A percentile compares a stretch with the other conserved stretches of the same genome.
phyloP scores from a whole-genome alignment of 2,329 filamentous ascomycete genomes.

The Coniochaeta sp. region DNA sequence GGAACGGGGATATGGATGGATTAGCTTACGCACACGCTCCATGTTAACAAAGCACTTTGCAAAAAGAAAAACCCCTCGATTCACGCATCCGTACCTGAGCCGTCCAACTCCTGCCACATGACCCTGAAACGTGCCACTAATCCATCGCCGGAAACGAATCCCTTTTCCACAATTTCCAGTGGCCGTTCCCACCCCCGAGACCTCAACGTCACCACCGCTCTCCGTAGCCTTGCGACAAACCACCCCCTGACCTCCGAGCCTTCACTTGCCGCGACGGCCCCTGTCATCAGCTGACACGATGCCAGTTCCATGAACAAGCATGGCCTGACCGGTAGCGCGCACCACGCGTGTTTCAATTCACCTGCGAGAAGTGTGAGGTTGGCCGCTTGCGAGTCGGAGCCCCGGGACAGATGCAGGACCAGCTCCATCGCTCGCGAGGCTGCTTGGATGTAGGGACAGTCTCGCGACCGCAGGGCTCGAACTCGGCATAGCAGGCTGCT shows the following conservation, averaged over 20 bases:
- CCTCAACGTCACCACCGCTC: not conserved
- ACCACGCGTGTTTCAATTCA: not conserved
- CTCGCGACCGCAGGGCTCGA: not conserved
- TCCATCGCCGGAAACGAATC: not conserved
- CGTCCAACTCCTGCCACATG: not conserved
- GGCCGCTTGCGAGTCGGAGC: not conserved
- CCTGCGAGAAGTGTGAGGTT: not conserved
- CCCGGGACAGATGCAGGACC: slow-evolving; percentile 13
- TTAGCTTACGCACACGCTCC: too few species aligned
- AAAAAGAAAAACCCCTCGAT: too few species aligned
- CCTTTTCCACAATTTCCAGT: not conserved
- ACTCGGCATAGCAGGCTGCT: not conserved
- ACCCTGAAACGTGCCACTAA: not conserved
- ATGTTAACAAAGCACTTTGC: too few species aligned
- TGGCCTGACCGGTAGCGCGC: not conserved
- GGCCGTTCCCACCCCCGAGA: not conserved
- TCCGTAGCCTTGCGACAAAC: not conserved
- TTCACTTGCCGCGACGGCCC: not conserved
- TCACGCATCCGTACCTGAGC: not conserved
- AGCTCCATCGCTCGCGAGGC: slow-evolving; percentile 12
- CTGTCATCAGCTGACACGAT: not conserved
- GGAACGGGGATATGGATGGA: too few species aligned
- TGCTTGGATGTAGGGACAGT: slow-evolving; percentile 2
- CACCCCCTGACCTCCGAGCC: not conserved
- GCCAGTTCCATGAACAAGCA: not conserved